Evolutionary conservation across 2,329 filamentous ascomycete genomes (phyloP), one percentile per base, ranked within the genome.

Genomic region (Pyrenophora seminiperda): DNA sequence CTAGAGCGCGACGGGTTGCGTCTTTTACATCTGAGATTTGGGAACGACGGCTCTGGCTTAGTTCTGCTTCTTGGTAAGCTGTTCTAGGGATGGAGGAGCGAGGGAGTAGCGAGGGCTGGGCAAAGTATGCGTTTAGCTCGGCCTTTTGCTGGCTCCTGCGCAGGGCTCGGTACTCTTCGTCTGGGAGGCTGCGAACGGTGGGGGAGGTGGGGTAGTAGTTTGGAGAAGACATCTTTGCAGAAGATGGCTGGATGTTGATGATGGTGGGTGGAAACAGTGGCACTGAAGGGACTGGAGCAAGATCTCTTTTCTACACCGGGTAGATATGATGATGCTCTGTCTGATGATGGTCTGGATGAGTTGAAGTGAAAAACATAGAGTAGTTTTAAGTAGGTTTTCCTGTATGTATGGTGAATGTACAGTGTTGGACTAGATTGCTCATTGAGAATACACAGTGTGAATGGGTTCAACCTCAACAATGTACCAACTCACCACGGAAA

Each of bases 1-100:
- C 53, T 1, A 62, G 27, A 1, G 55, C 58, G 7, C 39, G 31
- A 5, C 62, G 55, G 4, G 58, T 63, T 1, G 54, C 61, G 5
- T 50, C 44, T 17, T 41, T 34, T 1, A 50, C 36, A 39, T 58
- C 31, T 3, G 62, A 63, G 7, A 47, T 46, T 6, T 37, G 30
- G 0, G 45, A 6, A 5, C 59, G 58, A 1, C 51, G 32, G 6
- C 41, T 20, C 4, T 19, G 46, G 1, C 22, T 18, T 1, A 61
- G 24, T 10, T 11, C 18, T 13, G 10, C 13, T 7, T 50, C 7
- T 15, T 47, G 47, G 31, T 50, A 60, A 6, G 41, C 5, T 4
- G 54, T 53, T 18, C 14, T 41, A 3, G 31, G 13, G 9, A 27
- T 9, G 30, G 10, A 7, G 30, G 10, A 7, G 14, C 15, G 4